Percentiles rank a stretch among this genome's conserved stretches.
Conservation (phyloP, 2,329 filamentous ascomycete genomes). For the Neofusicoccum kwambonambiense region DNA sequence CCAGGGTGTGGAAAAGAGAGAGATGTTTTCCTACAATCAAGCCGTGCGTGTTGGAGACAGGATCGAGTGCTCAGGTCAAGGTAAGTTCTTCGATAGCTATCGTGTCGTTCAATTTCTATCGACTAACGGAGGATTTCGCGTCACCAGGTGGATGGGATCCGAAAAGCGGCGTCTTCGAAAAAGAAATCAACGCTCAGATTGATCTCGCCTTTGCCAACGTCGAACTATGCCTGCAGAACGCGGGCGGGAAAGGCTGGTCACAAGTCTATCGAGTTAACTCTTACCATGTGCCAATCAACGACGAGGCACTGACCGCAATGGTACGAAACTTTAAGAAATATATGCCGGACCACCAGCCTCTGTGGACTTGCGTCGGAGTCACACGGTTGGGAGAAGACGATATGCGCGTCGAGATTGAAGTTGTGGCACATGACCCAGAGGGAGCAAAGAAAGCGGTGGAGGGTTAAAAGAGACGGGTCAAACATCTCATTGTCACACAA, state of each 20-base stretch:
- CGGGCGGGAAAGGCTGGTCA: conserved; percentile 56
- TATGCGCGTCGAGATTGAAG: conserved; percentile 39
- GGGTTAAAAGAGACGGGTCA: no score
- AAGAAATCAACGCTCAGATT: conserved; percentile 31
- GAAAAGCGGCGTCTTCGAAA: conserved; percentile 22
- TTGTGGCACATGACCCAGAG: conserved; percentile 16
- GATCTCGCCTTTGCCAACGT: conserved; percentile 56
- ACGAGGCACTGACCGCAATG: conserved; percentile 25
- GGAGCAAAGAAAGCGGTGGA: no score
- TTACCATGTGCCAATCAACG: conserved; percentile 25
- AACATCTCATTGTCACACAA: no score
- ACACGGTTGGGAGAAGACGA: conserved; percentile 30
- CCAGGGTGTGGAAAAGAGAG: conserved; percentile 35
- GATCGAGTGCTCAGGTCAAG: conserved; percentile 39
- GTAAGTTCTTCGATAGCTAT: conserved; percentile 20
- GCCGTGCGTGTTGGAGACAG: conserved; percentile 35
- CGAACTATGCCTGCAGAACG: conserved; percentile 51
- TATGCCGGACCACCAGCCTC: conserved; percentile 26
- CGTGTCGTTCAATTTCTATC: not conserved
- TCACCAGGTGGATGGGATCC: conserved; percentile 36
- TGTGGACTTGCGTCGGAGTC: conserved; percentile 27
- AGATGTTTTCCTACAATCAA: conserved; percentile 35
- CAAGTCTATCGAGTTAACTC: conserved; percentile 47
- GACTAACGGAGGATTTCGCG: not conserved
- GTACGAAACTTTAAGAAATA: conserved; percentile 27